These are phyloP conservation scores for Streptanthus diversifolius DNA, from an alignment of 345 rosid genomes.

Conservation along the genomic window DNA sequence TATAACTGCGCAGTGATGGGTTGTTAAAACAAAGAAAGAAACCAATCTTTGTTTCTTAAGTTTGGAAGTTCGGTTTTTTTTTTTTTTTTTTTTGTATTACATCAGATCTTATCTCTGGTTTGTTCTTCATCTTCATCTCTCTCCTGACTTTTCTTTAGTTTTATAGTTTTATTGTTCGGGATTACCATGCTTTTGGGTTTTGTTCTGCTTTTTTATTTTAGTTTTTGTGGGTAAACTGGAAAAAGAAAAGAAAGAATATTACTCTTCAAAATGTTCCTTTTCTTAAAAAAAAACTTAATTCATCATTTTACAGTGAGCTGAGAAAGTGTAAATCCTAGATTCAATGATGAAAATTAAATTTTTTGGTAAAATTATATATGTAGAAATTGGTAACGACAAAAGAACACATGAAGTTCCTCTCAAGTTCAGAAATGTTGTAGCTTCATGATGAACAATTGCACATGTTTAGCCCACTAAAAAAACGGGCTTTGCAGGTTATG, in stretches of 20 bases:
- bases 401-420: background rate
- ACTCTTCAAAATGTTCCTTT: background rate
- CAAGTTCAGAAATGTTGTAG: background rate
- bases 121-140: background rate
- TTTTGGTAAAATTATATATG: background rate
- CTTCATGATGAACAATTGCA: background rate
- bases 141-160: background rate
- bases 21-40: conserved; percentile 35
- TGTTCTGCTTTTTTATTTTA: background rate
- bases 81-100: background rate
- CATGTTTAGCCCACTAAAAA: background rate
- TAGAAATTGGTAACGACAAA: background rate
- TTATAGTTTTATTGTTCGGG: conserved; percentile 4
- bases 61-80: background rate
- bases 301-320: conserved; percentile 1
- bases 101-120: conserved; percentile 12
- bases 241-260: background rate
- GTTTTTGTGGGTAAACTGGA: background rate
- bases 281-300: background rate
- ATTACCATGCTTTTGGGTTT: background rate
- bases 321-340: too few species aligned
- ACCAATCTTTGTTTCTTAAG: conserved; percentile 6
- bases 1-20: conserved; percentile 88
- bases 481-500: background rate
- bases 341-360: too few species aligned